Conservation (phyloP, 768 basidiomycete species). For the Kondoa malvinella region DNA sequence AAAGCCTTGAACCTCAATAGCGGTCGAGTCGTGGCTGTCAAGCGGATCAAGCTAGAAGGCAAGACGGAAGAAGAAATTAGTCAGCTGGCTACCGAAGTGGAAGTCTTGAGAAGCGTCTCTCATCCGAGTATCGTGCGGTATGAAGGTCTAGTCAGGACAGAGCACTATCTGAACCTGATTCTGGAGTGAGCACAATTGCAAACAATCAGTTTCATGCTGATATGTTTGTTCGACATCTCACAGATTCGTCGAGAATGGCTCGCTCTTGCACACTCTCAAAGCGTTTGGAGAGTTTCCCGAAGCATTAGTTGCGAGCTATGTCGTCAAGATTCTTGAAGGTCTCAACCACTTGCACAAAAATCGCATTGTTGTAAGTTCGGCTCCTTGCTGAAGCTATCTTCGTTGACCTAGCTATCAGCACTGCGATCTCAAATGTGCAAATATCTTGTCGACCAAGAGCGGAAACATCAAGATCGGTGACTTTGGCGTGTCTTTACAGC, state of each 20-base stretch:
- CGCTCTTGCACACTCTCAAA: constrained; percentile 77
- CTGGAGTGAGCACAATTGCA: constrained; percentile 55
- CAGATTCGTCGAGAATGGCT: constrained; percentile 92
- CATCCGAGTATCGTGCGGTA: constrained; percentile 97
- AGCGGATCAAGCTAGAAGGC: constrained; percentile 77
- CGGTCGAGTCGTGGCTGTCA: constrained; percentile 98
- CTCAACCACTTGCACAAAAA: constrained; percentile 69
- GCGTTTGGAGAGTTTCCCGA: constrained; percentile 90
- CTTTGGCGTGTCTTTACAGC: constrained; percentile 91
- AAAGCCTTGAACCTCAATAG: constrained; percentile 82
- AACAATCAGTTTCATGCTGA: neutral
- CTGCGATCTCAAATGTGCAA: constrained; percentile 95
- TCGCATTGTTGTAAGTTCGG: neutral
- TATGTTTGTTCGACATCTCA: neutral
- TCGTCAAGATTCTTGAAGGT: constrained; percentile 91
- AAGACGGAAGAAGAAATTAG: constrained; percentile 76
- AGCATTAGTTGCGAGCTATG: constrained; percentile 73
- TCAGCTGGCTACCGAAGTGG: constrained; percentile 85
- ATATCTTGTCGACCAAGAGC: constrained; percentile 95
- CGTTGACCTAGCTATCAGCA: constrained; percentile 58
- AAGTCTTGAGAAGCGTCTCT: constrained; percentile 69
- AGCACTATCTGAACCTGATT: constrained; percentile 73
- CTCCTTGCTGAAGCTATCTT: constrained; percentile 1
- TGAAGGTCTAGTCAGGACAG: constrained; percentile 83
- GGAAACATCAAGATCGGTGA: constrained; percentile 95